A percentile compares a stretch with the other conserved stretches of the same genome.
Conservation (phyloP, 1,284 basidiomycete genomes). For the Tylopilus sp. region DNA sequence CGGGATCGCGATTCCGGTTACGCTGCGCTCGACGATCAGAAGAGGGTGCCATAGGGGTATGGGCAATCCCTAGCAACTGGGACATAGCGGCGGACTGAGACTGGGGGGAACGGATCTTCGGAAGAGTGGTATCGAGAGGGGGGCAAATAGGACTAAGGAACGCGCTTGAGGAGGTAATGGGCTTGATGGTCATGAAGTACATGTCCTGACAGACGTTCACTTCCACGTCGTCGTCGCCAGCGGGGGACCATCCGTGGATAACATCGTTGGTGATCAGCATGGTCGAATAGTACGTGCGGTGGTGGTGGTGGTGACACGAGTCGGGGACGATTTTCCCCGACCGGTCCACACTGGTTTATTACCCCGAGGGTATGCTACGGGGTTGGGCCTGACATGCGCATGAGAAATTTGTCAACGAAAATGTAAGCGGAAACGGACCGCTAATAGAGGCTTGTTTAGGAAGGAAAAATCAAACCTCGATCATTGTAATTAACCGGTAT, state of each 20-base stretch:
- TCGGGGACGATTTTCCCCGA: too few relatives aligned
- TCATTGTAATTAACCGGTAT: too few relatives aligned
- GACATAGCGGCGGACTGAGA: neutral
- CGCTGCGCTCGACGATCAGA: conserved; percentile 33
- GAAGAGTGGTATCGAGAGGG: too few relatives aligned
- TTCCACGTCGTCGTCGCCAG: conserved; percentile 29
- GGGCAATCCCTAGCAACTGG: neutral
- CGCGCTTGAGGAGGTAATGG: conserved; percentile 2
- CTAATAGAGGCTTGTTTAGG: too few relatives aligned
- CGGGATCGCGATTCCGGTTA: conserved; percentile 42
- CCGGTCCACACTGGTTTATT: too few relatives aligned
- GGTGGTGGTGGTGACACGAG: neutral
- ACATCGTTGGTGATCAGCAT: conserved; percentile 15
- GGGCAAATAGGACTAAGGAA: too few relatives aligned
- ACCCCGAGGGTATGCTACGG: too few relatives aligned
- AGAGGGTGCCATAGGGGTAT: conserved; percentile 23
- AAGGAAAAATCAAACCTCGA: too few relatives aligned
- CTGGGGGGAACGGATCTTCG: too few relatives aligned
- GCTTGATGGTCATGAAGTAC: conserved; percentile 10
- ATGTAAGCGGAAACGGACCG: too few relatives aligned
- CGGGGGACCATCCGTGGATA: conserved; percentile 30
- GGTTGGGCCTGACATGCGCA: too few relatives aligned
- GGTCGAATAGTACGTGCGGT: neutral
- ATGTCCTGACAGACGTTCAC: conserved; percentile 22
- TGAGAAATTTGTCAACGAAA: too few relatives aligned